phyloP scores from a whole-genome alignment of 1,284 basidiomycete species.

The Polyporus tsugae region DNA sequence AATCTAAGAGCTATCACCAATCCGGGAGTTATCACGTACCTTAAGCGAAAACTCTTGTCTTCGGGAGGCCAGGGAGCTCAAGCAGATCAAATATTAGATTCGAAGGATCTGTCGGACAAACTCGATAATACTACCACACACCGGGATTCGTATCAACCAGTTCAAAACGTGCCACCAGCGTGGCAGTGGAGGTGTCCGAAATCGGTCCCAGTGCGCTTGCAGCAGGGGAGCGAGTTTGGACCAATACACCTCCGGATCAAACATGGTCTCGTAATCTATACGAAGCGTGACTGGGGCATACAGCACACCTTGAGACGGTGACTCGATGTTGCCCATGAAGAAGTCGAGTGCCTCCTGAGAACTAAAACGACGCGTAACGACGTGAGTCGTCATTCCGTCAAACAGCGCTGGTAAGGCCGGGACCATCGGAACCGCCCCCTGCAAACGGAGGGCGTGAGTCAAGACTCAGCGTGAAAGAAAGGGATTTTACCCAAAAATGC shows the following conservation, averaged over 20 bases:
- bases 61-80: neutral
- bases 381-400: constrained; percentile 19
- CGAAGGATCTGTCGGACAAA: neutral
- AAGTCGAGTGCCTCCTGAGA: constrained; percentile 20
- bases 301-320: neutral
- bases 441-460: neutral
- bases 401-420: constrained; percentile 13
- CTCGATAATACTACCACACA: neutral
- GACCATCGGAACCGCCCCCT: neutral
- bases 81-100: neutral
- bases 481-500: constrained; percentile 11
- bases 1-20: no score
- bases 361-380: constrained; percentile 10
- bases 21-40: no score
- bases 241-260: constrained; percentile 16
- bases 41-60: no score
- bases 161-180: neutral
- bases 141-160: neutral
- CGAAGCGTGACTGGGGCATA: neutral
- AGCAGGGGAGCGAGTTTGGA: neutral
- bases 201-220: neutral
- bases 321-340: neutral
- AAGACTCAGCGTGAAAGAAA: neutral
- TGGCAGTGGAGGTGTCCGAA: constrained; percentile 4
- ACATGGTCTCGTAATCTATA: neutral